Base-by-base conservation (phyloP, 768 basidiomycete species). In the Amanita rubescens region DNA sequence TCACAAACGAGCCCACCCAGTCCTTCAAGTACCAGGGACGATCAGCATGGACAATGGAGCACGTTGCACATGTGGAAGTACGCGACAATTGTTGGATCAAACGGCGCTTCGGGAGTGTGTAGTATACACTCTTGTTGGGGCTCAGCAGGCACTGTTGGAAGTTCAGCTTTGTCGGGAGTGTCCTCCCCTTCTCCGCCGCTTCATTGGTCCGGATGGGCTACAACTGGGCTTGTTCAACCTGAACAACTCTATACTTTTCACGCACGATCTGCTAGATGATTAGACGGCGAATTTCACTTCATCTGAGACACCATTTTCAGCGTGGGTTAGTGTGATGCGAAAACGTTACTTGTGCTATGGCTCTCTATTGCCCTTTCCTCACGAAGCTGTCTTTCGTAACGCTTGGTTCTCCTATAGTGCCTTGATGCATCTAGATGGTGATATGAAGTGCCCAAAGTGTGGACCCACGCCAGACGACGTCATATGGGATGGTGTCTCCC, bases 291-390 rank as follows among this genome's bases (percentile, higher is more conserved):
- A 57, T 0, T 71, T 56, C 47, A 68, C 66, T 11, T 51, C 64
- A 9, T 71, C 71, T 1, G 69, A 73, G 56, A 71, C 64, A 0
- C 70, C 69, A 1, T 71, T 73, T 53, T 54, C 58, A 3, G 59
- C 69, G 17, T 68, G 63, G 63, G 60, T 63, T 1, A 50, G 51
- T 12, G 49, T 56, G 4, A 47, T 66, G 25, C 51, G 56, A 11
- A 58, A 61, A 2, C 44, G 63, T n/a, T 70, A 69, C 51, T 11
- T 33, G n/a, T 53, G 47, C 4, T 37, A 56, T 20, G 25, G 35
- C 9, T 58, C 60, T 30, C 27, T 8, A 0, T 30, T 42, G 0
- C 15, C 30, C 2, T 71, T 71, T 58, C 57, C 69, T 34, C 54
- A 49, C 5, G 65, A 62, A 12, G 55, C 67, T 12, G 41, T 65